These are phyloP conservation scores for Ricinus communis DNA, from an alignment of 345 rosid species.

Conservation along the genomic window DNA sequence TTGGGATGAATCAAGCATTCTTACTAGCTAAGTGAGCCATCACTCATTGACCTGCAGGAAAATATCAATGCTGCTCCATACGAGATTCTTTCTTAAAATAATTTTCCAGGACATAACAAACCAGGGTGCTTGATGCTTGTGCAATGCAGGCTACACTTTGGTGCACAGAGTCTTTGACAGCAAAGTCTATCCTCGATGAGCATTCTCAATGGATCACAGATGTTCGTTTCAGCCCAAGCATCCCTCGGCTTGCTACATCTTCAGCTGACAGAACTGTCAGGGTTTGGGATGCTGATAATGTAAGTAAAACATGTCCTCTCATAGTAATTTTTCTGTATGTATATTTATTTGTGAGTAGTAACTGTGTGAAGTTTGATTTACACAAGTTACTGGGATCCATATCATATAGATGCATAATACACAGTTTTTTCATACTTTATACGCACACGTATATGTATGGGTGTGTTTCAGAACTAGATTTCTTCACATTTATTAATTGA, in stretches of 20 bases:
- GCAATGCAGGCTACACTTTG: constrained; percentile 55
- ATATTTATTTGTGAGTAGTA: background rate
- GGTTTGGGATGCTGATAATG: constrained; percentile 70
- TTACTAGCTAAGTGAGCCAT: background rate
- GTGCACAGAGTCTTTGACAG: constrained; percentile 53
- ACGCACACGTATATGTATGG: background rate
- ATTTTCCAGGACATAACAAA: background rate
- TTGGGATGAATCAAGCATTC: background rate
- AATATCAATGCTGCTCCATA: constrained; percentile 1
- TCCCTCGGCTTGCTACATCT: constrained; percentile 60
- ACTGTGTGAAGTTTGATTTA: background rate
- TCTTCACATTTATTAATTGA: background rate
- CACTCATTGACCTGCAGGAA: background rate
- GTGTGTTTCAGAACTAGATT: background rate
- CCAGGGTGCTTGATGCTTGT: constrained; percentile 13
- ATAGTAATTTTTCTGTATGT: background rate
- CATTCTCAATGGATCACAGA: constrained; percentile 62
- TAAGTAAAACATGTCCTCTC: constrained; percentile 26
- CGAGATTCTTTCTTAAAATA: background rate
- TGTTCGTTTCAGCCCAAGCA: constrained; percentile 65
- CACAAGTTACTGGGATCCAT: background rate
- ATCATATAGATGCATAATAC: background rate
- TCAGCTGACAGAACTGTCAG: constrained; percentile 70
- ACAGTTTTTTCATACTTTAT: background rate
- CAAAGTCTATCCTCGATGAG: constrained; percentile 55